Evolutionary conservation across 768 basidiomycete species (phyloP).

Genomic region (Hysterangium stoloniferum): DNA sequence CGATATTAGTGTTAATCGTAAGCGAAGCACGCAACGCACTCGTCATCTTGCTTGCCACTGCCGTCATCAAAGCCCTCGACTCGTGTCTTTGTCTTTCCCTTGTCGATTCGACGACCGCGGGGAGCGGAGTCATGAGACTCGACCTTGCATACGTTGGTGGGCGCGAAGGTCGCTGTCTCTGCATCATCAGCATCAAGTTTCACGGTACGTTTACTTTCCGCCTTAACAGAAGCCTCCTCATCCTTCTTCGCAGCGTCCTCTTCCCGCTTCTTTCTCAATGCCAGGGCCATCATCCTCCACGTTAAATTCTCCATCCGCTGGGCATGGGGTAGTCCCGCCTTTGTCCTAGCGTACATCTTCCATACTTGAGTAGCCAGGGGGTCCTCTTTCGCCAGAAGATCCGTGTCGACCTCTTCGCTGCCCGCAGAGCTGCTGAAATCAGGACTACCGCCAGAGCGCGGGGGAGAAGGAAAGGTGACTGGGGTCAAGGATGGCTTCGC

Average conservation of each 20-base stretch:
- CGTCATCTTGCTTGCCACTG: slow-evolving; percentile 61
- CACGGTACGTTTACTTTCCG: slow-evolving; percentile 13
- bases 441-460: slow-evolving; percentile 46
- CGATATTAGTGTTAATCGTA: slow-evolving; percentile 18
- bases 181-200: slow-evolving; percentile 14
- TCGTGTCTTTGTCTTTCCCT: slow-evolving; percentile 70
- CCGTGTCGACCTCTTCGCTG: slow-evolving; percentile 45
- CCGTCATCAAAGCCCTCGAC: slow-evolving; percentile 77
- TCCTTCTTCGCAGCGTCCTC: slow-evolving; percentile 42
- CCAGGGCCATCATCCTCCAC: slow-evolving; percentile 98
- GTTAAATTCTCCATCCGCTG: slow-evolving; percentile 97
- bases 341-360: slow-evolving; percentile 91
- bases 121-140: slow-evolving; percentile 3
- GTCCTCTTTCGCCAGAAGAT: slow-evolving; percentile 70
- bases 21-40: slow-evolving; percentile 30
- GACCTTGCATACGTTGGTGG: background rate
- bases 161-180: slow-evolving; percentile 3
- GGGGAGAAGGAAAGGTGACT: slow-evolving; percentile 49
- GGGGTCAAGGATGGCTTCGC: background rate
- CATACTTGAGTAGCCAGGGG: slow-evolving; percentile 94
- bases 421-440: slow-evolving; percentile 42
- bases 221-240: slow-evolving; percentile 10
- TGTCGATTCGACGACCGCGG: slow-evolving; percentile 69
- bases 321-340: slow-evolving; percentile 83
- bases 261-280: slow-evolving; percentile 81